Conservation (phyloP, 192 early-diverging fungal species). For the Podochytrium sp. region DNA sequence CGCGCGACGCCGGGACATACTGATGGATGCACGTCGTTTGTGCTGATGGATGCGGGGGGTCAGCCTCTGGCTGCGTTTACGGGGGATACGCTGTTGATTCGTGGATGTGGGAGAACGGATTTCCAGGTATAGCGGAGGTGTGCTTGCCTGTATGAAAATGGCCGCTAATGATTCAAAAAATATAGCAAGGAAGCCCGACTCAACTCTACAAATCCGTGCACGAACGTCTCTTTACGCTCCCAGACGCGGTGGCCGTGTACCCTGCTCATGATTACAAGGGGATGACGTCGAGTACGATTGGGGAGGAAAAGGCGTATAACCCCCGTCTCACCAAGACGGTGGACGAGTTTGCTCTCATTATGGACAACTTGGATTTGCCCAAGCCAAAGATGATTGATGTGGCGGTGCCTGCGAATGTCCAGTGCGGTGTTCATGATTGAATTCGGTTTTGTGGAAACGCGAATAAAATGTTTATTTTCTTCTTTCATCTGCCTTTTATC, state of each 20-base stretch:
- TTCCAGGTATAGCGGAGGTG: no score
- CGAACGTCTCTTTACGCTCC: slow-evolving; percentile 27
- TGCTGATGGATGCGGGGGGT: slow-evolving; percentile 1
- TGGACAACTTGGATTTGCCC: slow-evolving; percentile 29
- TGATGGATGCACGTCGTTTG: slow-evolving; percentile 31
- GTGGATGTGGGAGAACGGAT: slow-evolving; percentile 40
- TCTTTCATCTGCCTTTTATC: background rate
- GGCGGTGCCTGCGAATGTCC: slow-evolving; percentile 12
- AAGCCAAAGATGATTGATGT: slow-evolving; percentile 31
- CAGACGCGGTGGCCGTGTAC: slow-evolving; percentile 21
- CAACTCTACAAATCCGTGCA: slow-evolving; percentile 32
- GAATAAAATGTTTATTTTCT: background rate
- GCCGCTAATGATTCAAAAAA: no score
- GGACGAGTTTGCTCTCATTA: slow-evolving; percentile 33
- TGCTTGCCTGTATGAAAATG: no score
- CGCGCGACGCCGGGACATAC: slow-evolving; percentile 39
- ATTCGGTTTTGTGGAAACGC: background rate
- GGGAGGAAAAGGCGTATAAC: slow-evolving; percentile 32
- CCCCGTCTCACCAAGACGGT: slow-evolving; percentile 30
- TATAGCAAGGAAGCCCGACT: slow-evolving; percentile 17
- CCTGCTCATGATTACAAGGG: slow-evolving; percentile 37
- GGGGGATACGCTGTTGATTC: slow-evolving; percentile 32
- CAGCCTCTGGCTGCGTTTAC: slow-evolving; percentile 28
- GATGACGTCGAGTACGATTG: slow-evolving; percentile 17
- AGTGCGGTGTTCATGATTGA: slow-evolving; percentile 6